Base-by-base conservation (phyloP, 441 rosid genomes). In the Syzygium syzygioides region DNA sequence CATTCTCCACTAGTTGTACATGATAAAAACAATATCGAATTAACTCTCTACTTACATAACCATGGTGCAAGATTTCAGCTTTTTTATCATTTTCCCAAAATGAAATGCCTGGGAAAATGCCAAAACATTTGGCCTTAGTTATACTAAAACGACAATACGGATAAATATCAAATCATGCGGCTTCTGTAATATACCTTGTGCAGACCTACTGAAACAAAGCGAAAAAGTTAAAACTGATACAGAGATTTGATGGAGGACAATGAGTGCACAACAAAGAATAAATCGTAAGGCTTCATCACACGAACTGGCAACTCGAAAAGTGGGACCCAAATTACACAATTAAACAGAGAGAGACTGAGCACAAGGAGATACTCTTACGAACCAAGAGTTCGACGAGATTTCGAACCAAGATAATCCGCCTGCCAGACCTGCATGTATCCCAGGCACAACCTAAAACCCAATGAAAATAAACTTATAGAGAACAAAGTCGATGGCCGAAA, bases 61-160 rank as follows among this genome's bases (percentile, higher is more conserved):
- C 99, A 92, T 96, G 79, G 28, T 98, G 98, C 92, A 97, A 93
- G 84, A 57, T 86, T 92, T 92, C 96, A 62, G 98, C 98, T 90
- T 97, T 98, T 94, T 92, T 94, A 89, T 96, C 98, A 88, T 97
- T 92, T 18, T 93, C 90, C 98, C 97, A 95, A 88, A 71, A 91
- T 52, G 94, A 89, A 88, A 93, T 91, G 91, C 95, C 99, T 97
- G 96, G 91, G 91, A 90, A 79, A 71, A 89, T 41, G 91, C 85
- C 87, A 86, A 20, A 89, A 50, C 45, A 18, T 17, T 59, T 34
- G 52, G 11, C 83, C 83, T 41, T 20, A 85, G 37, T 87, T 28
- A 53, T 79, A 88, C 54, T 57, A n/a, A 53, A 89, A 79, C 71
- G 52, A 76, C 83, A 12, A 41, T 76, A n/a, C 26, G 9, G 83